Percentiles rank a stretch among this genome's conserved stretches.
Evolutionary conservation across 257 asterid genomes (phyloP).

Genomic region (Nicotiana attenuata): DNA sequence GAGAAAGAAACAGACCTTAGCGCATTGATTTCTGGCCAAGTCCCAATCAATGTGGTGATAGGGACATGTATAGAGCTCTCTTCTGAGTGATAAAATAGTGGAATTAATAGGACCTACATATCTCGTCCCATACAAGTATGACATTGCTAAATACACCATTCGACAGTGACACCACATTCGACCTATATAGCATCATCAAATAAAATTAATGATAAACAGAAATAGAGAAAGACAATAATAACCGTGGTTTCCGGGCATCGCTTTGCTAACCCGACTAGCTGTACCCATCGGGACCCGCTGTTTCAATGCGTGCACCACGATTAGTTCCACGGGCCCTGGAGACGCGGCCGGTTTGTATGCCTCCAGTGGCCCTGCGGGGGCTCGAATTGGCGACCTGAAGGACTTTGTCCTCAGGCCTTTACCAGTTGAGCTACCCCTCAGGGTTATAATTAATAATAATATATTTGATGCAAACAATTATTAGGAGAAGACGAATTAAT

Average conservation of each 20-base stretch:
- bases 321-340: too few species aligned
- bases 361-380: too few species aligned
- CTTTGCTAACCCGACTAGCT: too few species aligned
- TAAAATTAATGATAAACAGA: neutral
- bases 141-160: slow-evolving; percentile 66
- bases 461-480: neutral
- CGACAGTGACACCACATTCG: slow-evolving; percentile 81
- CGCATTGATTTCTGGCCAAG: slow-evolving; percentile 49
- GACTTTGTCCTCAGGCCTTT: too few species aligned
- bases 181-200: slow-evolving; percentile 27
- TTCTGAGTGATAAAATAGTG: slow-evolving; percentile 41
- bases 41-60: slow-evolving; percentile 56
- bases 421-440: too few species aligned
- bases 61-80: slow-evolving; percentile 40
- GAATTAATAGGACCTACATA: slow-evolving; percentile 37
- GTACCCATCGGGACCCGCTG: too few species aligned
- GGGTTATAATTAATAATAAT: too few species aligned
- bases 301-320: too few species aligned
- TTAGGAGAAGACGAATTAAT: neutral
- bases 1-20: slow-evolving; percentile 35
- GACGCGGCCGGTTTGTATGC: too few species aligned
- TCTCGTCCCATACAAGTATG: slow-evolving; percentile 50
- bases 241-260: too few species aligned
- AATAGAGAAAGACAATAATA: neutral
- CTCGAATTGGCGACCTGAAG: too few species aligned